Percentiles rank a stretch among this genome's conserved stretches.
These are phyloP conservation scores for Phaeosphaeria sp. DNA, from an alignment of 2,329 filamentous ascomycete genomes.

Conservation along the genomic window DNA sequence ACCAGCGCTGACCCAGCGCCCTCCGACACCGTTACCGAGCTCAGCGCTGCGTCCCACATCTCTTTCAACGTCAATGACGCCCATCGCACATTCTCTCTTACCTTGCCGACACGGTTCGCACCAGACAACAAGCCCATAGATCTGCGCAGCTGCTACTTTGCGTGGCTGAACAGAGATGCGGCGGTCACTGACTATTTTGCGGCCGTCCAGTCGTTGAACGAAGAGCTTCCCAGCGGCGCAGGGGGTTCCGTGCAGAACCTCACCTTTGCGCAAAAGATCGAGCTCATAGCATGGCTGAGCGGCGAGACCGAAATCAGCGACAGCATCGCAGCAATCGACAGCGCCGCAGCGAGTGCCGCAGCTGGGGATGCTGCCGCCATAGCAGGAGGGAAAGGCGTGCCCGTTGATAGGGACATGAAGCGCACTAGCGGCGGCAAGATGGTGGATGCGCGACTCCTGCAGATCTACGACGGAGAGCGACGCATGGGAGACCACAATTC, in stretches of 20 bases:
- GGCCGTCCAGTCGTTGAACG: conserved; percentile 79
- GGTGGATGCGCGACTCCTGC: conserved; percentile 77
- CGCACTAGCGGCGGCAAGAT: conserved; percentile 54
- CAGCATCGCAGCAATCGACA: conserved; percentile 84
- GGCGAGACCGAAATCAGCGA: conserved; percentile 83
- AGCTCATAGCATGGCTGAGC: conserved; percentile 92
- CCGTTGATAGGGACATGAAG: conserved; percentile 47
- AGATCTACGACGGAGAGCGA: conserved; percentile 91
- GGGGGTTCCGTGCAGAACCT: conserved; percentile 81
- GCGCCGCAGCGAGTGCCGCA: conserved; percentile 58
- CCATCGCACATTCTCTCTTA: conserved; percentile 71
- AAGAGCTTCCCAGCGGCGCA: conserved; percentile 69
- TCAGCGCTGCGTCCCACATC: conserved; percentile 64
- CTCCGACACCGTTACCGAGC: conserved; percentile 65
- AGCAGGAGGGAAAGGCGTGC: conserved; percentile 56
- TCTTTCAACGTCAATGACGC: conserved; percentile 71
- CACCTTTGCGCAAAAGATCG: conserved; percentile 88
- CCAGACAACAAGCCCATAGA: conserved; percentile 75
- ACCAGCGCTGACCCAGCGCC: conserved; percentile 70
- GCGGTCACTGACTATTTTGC: conserved; percentile 91
- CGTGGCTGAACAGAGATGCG: conserved; percentile 91
- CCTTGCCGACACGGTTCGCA: conserved; percentile 82
- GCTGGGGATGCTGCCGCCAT: conserved; percentile 61
- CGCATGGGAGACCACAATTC: conserved; percentile 93
- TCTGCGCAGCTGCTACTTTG: conserved; percentile 93